Evolutionary conservation across 495 filamentous ascomycete species (phyloP).

Genomic region (Aspergillus sparsus): DNA sequence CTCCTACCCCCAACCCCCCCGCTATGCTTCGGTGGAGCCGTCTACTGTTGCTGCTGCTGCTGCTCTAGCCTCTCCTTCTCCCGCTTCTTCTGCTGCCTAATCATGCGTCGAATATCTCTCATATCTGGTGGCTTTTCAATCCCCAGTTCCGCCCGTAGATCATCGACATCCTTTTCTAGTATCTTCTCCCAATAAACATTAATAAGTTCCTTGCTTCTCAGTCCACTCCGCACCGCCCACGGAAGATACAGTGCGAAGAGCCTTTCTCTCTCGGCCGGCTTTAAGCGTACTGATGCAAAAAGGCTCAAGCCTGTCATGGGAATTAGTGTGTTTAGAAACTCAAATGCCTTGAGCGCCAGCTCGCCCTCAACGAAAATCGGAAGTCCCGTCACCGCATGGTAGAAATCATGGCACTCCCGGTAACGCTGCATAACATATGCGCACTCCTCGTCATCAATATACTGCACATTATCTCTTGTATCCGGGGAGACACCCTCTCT

Average conservation of each 20-base stretch:
- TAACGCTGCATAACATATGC: constrained; percentile 99
- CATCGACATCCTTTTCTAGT: constrained; percentile 79
- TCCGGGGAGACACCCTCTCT: constrained; percentile 90
- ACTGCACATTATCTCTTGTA: constrained; percentile 76
- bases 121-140: constrained; percentile 91
- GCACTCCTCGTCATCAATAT: constrained; percentile 92
- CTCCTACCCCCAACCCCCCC: too few species aligned
- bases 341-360: constrained; percentile 91
- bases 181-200: constrained; percentile 99
- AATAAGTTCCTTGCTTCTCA: constrained; percentile 76
- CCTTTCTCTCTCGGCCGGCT: constrained; percentile 69
- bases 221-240: constrained; percentile 86
- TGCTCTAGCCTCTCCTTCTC: constrained; percentile 55
- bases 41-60: neutral
- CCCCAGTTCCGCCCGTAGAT: constrained; percentile 68
- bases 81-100: constrained; percentile 66
- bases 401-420: constrained; percentile 97
- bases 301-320: constrained; percentile 93
- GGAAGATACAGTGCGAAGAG: constrained; percentile 78
- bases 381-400: constrained; percentile 90
- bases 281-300: constrained; percentile 68
- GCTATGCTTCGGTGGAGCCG: too few species aligned
- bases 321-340: constrained; percentile 89
- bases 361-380: constrained; percentile 93
- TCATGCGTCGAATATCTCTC: constrained; percentile 70